phyloP scores from a whole-genome alignment of 1,284 basidiomycete species.

The Ceratobasidium papillatum region DNA sequence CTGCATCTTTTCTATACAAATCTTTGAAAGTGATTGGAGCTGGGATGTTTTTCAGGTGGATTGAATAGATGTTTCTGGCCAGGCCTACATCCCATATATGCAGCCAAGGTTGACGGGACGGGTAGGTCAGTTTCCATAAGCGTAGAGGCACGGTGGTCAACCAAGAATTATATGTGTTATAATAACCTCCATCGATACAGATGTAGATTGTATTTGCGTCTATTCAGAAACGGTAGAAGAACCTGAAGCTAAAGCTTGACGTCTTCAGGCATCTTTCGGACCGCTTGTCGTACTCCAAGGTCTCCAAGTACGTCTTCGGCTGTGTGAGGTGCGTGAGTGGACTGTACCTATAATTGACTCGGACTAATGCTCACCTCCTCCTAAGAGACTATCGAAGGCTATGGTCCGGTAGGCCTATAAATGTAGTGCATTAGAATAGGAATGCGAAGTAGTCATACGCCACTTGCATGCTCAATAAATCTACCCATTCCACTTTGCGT shows the following conservation, averaged over 20 bases:
- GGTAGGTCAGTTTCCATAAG: too few relatives aligned
- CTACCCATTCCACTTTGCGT: constrained; percentile 49
- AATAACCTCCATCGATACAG: too few relatives aligned
- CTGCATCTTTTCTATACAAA: too few relatives aligned
- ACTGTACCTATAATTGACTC: neutral
- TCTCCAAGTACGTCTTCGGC: constrained; percentile 44
- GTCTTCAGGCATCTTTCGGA: constrained; percentile 43
- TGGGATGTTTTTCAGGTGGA: too few relatives aligned
- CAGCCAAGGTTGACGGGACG: too few relatives aligned
- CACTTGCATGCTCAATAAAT: constrained; percentile 43
- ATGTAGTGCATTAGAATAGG: neutral
- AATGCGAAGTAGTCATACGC: neutral
- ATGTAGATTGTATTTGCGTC: too few relatives aligned
- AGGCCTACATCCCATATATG: too few relatives aligned
- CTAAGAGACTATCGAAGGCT: constrained; percentile 41
- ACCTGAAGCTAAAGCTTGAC: constrained; percentile 31
- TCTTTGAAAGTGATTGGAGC: too few relatives aligned
- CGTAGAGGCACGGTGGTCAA: too few relatives aligned
- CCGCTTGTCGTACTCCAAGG: constrained; percentile 44
- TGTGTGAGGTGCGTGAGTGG: neutral
- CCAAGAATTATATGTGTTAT: too few relatives aligned
- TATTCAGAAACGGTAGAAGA: neutral
- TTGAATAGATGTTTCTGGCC: too few relatives aligned
- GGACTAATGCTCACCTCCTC: constrained; percentile 40
- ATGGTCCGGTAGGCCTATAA: constrained; percentile 39